Conservation (phyloP, 495 filamentous ascomycete genomes). For the Trichocladium antarcticum region DNA sequence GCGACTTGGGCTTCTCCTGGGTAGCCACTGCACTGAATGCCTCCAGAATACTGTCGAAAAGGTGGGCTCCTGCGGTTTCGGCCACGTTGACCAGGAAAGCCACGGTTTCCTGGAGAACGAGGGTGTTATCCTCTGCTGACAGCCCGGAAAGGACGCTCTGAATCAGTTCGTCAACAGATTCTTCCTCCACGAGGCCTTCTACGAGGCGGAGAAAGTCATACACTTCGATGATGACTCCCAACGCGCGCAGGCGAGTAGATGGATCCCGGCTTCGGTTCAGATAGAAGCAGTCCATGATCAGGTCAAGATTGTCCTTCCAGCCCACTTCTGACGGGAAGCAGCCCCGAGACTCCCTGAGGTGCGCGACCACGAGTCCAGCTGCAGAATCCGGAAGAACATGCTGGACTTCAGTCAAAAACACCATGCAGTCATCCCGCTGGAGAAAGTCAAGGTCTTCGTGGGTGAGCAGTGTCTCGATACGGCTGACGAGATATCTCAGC, state of each 20-base stretch:
- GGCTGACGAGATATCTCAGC: slow-evolving; percentile 26
- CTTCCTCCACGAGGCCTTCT: slow-evolving; percentile 38
- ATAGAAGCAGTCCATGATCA: slow-evolving; percentile 56
- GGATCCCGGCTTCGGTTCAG: slow-evolving; percentile 50
- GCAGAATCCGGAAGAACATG: slow-evolving; percentile 47
- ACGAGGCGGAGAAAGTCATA: slow-evolving; percentile 49
- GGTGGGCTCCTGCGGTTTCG: slow-evolving; percentile 32
- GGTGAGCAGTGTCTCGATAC: slow-evolving; percentile 34
- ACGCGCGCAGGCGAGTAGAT: slow-evolving; percentile 54
- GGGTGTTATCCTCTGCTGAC: slow-evolving; percentile 42
- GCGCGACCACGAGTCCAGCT: slow-evolving; percentile 45
- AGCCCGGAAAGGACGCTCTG: slow-evolving; percentile 40
- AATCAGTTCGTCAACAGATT: slow-evolving; percentile 33
- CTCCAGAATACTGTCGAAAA: slow-evolving; percentile 45
- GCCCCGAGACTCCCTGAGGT: slow-evolving; percentile 49
- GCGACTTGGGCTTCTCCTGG: slow-evolving; percentile 30
- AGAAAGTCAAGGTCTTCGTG: slow-evolving; percentile 34
- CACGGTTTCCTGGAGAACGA: slow-evolving; percentile 41
- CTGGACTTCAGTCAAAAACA: slow-evolving; percentile 56
- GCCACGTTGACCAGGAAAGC: slow-evolving; percentile 42
- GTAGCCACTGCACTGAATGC: slow-evolving; percentile 35
- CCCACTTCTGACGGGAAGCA: slow-evolving; percentile 58
- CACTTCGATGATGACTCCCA: slow-evolving; percentile 58
- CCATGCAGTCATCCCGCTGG: slow-evolving; percentile 51
- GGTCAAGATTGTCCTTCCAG: slow-evolving; percentile 54